Conservation (phyloP, 1,284 basidiomycete species). For the Trichosporon inkin region DNA sequence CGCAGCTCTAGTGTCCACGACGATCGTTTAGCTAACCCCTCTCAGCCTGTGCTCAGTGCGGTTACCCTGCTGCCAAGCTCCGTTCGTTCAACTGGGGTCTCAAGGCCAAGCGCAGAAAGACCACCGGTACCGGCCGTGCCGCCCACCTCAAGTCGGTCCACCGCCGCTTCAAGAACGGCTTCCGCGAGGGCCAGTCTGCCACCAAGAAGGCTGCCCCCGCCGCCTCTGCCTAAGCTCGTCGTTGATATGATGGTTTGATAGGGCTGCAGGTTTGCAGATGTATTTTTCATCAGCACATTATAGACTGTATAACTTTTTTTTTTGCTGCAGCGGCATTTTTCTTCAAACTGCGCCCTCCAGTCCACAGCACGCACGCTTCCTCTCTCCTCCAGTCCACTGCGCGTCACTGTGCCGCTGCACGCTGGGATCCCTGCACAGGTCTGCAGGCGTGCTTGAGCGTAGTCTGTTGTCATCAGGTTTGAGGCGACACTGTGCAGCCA, state of each 20-base stretch:
- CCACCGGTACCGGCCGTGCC: conserved; percentile 93
- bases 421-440: neutral
- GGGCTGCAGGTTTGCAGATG: conserved; percentile 9
- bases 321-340: neutral
- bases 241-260: conserved; percentile 7
- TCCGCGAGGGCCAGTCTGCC: conserved; percentile 70
- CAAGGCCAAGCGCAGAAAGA: conserved; percentile 99
- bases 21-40: conserved; percentile 8
- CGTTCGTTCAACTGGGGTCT: conserved; percentile 96
- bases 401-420: too few relatives aligned
- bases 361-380: neutral
- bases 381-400: neutral
- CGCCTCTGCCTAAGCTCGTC: conserved; percentile 8
- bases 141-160: conserved; percentile 85
- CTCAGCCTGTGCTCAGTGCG: conserved; percentile 88
- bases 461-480: too few relatives aligned
- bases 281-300: conserved; percentile 9
- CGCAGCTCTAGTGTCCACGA: neutral
- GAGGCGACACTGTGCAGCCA: too few relatives aligned
- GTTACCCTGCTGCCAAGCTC: conserved; percentile 91
- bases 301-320: neutral
- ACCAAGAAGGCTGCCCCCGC: conserved; percentile 53
- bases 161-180: conserved; percentile 94
- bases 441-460: neutral
- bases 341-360: neutral